These are phyloP conservation scores for Diaporthe nobilis DNA, from an alignment of 2,329 filamentous ascomycete genomes.

Conservation along the genomic window DNA sequence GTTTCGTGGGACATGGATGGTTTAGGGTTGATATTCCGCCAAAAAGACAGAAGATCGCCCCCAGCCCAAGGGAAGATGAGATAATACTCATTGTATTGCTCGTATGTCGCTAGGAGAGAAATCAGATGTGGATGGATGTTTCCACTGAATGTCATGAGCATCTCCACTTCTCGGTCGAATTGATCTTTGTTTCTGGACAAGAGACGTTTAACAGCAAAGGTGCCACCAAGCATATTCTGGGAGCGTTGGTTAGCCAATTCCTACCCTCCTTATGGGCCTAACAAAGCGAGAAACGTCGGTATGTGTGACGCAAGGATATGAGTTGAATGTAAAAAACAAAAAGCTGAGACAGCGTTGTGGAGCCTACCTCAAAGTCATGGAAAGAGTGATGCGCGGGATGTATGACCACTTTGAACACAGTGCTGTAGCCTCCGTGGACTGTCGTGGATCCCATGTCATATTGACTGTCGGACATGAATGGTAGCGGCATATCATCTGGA, in stretches of 20 bases:
- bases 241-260: no score
- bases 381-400: slow-evolving; percentile 43
- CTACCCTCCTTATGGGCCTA: no score
- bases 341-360: no score
- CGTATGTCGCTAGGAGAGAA: slow-evolving; percentile 43
- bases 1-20: not conserved
- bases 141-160: slow-evolving; percentile 43
- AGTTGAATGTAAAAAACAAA: no score
- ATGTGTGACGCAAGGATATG: no score
- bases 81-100: slow-evolving; percentile 33
- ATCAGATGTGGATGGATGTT: slow-evolving; percentile 40
- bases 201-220: slow-evolving; percentile 40
- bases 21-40: not conserved
- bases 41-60: slow-evolving; percentile 39
- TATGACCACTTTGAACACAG: slow-evolving; percentile 38
- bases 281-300: no score
- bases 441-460: not conserved
- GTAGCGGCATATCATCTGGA: slow-evolving; percentile 17
- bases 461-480: slow-evolving; percentile 26
- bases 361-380: not conserved
- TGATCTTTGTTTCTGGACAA: slow-evolving; percentile 7
- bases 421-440: slow-evolving; percentile 34
- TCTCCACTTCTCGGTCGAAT: slow-evolving; percentile 43
- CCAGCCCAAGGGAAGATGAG: slow-evolving; percentile 44
- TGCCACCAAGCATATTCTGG: not conserved